Percentiles rank a stretch among this genome's conserved stretches.
phyloP scores from a whole-genome alignment of 2,329 filamentous ascomycete genomes.

The Pseudogymnoascus destructans region DNA sequence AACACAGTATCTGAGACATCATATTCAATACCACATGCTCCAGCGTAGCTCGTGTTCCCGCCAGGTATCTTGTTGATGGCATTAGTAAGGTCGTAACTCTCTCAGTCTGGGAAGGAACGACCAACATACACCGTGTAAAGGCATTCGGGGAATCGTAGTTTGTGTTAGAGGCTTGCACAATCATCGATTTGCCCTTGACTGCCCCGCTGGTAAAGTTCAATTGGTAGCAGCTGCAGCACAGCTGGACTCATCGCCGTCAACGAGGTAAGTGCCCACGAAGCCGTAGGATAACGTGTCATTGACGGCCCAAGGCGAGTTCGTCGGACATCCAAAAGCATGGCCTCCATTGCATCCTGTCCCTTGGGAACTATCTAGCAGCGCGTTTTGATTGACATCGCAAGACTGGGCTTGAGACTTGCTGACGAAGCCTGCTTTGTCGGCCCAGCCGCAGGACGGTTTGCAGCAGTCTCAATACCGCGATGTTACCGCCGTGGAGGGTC shows the following conservation, averaged over 20 bases:
- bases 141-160: slow-evolving; percentile 40
- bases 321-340: slow-evolving; percentile 39
- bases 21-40: neutral
- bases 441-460: slow-evolving; percentile 54
- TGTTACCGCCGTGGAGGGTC: slow-evolving; percentile 15
- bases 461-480: slow-evolving; percentile 53
- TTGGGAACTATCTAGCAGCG: slow-evolving; percentile 36
- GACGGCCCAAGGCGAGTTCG: slow-evolving; percentile 38
- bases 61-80: neutral
- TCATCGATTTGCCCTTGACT: slow-evolving; percentile 43
- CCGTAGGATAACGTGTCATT: slow-evolving; percentile 39
- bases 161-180: slow-evolving; percentile 48
- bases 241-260: slow-evolving; percentile 30
- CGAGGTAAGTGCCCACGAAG: slow-evolving; percentile 38
- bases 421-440: slow-evolving; percentile 40
- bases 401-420: slow-evolving; percentile 35
- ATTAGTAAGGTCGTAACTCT: neutral
- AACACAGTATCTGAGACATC: neutral
- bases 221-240: slow-evolving; percentile 47
- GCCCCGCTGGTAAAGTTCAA: slow-evolving; percentile 44
- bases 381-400: slow-evolving; percentile 42
- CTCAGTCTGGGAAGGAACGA: neutral
- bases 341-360: slow-evolving; percentile 43
- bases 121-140: slow-evolving; percentile 35
- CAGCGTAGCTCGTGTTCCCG: neutral